phyloP scores from a whole-genome alignment of 768 basidiomycete species.

The Jaapia argillacea region DNA sequence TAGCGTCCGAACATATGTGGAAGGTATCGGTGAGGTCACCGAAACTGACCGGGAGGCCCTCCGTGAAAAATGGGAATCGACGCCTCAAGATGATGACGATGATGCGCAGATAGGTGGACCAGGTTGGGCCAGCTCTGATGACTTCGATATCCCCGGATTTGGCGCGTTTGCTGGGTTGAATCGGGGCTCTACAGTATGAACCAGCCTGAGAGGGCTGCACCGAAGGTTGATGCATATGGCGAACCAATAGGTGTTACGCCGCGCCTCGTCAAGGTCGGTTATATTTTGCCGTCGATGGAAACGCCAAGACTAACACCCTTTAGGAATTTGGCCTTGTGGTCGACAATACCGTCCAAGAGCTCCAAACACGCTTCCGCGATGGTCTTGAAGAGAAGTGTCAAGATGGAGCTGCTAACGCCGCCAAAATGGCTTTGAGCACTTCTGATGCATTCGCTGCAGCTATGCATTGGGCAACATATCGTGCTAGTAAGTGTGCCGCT shows the following conservation, averaged over 20 bases:
- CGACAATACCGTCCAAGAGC: constrained; percentile 31
- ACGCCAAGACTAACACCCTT: background rate
- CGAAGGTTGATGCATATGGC: constrained; percentile 33
- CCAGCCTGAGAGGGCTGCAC: constrained; percentile 16
- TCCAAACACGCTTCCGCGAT: constrained; percentile 40
- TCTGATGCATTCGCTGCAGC: constrained; percentile 38
- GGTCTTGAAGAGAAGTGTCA: constrained; percentile 51
- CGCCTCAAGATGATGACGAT: constrained; percentile 16
- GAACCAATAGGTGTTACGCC: constrained; percentile 35
- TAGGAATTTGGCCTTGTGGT: constrained; percentile 39
- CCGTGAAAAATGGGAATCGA: constrained; percentile 43
- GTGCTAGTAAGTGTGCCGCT: constrained; percentile 37
- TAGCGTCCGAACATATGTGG: constrained; percentile 36
- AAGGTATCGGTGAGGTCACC: constrained; percentile 43
- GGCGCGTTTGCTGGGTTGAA: constrained; percentile 15
- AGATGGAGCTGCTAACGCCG: constrained; percentile 35
- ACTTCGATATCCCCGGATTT: constrained; percentile 16
- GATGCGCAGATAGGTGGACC: constrained; percentile 4
- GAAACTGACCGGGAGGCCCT: constrained; percentile 37
- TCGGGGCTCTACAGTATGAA: constrained; percentile 26
- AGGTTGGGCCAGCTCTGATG: constrained; percentile 16
- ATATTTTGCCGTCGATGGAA: constrained; percentile 1
- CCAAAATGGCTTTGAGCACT: constrained; percentile 34
- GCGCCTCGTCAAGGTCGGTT: constrained; percentile 28
- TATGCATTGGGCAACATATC: constrained; percentile 54